Evolutionary conservation across 2,329 filamentous ascomycete species (phyloP), one percentile per base, ranked within the genome.

Genomic region (Aurifilum marmelostoma): DNA sequence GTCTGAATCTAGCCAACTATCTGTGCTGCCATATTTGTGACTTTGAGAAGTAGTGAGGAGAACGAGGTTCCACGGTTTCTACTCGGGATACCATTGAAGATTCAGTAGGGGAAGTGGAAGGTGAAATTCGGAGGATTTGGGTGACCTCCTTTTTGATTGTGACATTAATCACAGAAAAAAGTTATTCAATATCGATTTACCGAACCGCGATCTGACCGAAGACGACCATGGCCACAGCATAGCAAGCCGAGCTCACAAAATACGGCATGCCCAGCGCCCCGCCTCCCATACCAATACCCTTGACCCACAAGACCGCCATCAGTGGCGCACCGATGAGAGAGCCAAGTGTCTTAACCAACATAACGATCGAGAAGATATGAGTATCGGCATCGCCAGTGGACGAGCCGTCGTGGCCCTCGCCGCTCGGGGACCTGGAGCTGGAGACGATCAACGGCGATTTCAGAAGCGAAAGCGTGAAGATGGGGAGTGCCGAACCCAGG

Each of bases 1-100:
- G 88, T 83, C 72, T 90, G 91, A 73, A 83, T 91, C 50, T 87
- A 90, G 77, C 76, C 91, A 32, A 86, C 88, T 0, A 73, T 91
- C 69, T 88, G 91, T 83, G 71, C 86, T 21, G 75, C 85, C 18
- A 84, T 88, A 77, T 85, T 82, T 72, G 47, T 87, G 9, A 80
- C 75, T 0, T 90, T 88, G 88, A 89, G 34, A 89, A 74, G 21
- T 75, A 14, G 32, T 72, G 54, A 74, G 74, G 67, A 63, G 60
- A 60, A 75, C 74, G 6, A 71, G 69, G 59, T 59, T 71, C 6
- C 70, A 72, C n/a, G n/a, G n/a, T n/a, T n/a, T n/a, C n/a, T n/a
- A n/a, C n/a, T n/a, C n/a, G n/a, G n/a, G 73, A 74, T 8, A 69
- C 71, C 14, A 61, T 47, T 2, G n/a, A 58, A 70, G 37, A 27